Evolutionary conservation across 208 protist genomes (phyloP).

Genomic region (Hexamita inflata): DNA sequence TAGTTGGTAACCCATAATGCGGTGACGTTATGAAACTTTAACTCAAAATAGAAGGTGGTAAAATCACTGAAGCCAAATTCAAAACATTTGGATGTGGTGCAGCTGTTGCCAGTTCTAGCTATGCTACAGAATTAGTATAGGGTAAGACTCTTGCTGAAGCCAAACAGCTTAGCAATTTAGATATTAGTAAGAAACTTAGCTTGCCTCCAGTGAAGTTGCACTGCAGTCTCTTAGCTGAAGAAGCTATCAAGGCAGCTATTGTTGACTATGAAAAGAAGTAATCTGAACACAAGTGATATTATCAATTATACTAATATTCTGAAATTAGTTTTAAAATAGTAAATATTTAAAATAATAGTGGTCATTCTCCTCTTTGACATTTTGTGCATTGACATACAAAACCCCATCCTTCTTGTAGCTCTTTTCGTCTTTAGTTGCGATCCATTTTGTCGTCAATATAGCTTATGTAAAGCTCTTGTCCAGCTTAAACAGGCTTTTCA

Average conservation of each 20-base stretch:
- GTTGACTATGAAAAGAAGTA: constrained; percentile 81
- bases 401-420: no score
- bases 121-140: constrained; percentile 85
- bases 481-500: no score
- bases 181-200: constrained; percentile 88
- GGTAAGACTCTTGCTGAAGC: constrained; percentile 88
- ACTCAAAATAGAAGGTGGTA: constrained; percentile 68
- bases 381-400: no score
- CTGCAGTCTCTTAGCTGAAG: constrained; percentile 91
- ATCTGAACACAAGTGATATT: no score
- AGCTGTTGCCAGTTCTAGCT: constrained; percentile 84
- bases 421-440: no score
- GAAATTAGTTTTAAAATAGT: no score
- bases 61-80: constrained; percentile 80
- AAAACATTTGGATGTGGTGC: constrained; percentile 98
- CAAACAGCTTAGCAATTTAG: constrained; percentile 80
- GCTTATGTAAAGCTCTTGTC: no score
- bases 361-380: no score
- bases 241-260: constrained; percentile 90
- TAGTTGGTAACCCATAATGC: constrained; percentile 90
- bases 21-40: constrained; percentile 96
- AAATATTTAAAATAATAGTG: no score
- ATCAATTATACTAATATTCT: no score
- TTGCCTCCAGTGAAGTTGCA: constrained; percentile 97
- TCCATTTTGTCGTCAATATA: no score